Evolutionary conservation across 2,329 filamentous ascomycete genomes (phyloP).

Genomic region (Diaporthe batatas): DNA sequence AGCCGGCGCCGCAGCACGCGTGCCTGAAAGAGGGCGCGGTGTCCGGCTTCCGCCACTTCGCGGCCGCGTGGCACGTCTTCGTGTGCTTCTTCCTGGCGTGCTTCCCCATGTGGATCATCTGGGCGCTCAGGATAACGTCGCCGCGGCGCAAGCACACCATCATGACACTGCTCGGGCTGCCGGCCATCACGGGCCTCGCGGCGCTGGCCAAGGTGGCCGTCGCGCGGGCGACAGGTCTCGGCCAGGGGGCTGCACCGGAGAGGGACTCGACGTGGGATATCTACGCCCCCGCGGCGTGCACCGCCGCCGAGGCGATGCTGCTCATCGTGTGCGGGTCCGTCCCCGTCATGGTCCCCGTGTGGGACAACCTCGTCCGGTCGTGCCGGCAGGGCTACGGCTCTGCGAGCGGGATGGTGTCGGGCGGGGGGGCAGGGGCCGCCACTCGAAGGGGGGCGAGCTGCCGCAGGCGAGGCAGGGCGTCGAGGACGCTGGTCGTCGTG

Average conservation of each 20-base stretch:
- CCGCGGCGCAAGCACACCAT: background rate
- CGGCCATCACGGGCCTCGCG: background rate
- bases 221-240: background rate
- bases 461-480: background rate
- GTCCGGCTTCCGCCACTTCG: background rate
- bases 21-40: background rate
- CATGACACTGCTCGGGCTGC: background rate
- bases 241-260: no score
- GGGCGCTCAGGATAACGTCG: background rate
- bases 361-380: background rate
- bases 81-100: background rate
- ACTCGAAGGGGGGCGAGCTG: background rate
- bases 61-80: background rate
- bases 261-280: background rate
- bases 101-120: background rate
- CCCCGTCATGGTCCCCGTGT: background rate
- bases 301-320: background rate
- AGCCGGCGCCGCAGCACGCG: no score
- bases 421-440: background rate
- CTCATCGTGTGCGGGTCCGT: background rate
- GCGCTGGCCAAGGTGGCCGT: background rate
- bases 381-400: background rate
- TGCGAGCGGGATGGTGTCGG: background rate
- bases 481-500: background rate
- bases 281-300: background rate